Evolutionary conservation across 257 asterid genomes (phyloP).

Genomic region (Linaria vulgaris): DNA sequence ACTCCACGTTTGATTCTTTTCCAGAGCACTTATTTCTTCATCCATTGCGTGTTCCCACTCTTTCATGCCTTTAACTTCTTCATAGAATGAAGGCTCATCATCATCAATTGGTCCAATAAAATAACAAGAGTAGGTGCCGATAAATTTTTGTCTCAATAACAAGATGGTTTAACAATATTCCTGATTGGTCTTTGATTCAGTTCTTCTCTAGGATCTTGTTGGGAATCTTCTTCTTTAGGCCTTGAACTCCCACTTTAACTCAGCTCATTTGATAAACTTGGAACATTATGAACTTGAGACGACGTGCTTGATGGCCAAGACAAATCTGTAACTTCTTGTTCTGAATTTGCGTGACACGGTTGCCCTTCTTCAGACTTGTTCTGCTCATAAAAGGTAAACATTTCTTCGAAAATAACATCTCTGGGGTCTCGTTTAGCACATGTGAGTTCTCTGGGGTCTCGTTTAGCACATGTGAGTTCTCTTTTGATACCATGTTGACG

Average conservation of each 20-base stretch:
- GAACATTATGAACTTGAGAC: neutral
- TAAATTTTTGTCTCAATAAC: neutral
- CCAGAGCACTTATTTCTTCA: neutral
- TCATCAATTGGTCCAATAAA: neutral
- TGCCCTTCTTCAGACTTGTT: neutral
- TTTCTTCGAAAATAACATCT: neutral
- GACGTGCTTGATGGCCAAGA: neutral
- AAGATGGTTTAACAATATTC: neutral
- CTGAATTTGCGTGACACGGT: neutral
- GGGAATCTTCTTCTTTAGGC: too few relatives aligned
- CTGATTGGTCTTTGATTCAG: neutral
- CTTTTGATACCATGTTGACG: conserved; percentile 1
- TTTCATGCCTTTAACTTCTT: neutral
- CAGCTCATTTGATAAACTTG: neutral
- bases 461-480: conserved; percentile 8
- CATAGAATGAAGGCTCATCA: neutral
- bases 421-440: neutral
- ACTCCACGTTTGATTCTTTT: neutral
- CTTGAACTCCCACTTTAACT: neutral
- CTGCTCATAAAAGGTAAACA: neutral
- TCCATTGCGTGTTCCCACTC: neutral
- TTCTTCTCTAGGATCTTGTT: neutral
- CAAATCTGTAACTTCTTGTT: neutral
- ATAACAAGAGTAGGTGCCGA: neutral
- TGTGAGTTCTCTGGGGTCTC: neutral